Evolutionary conservation across 352 stramenopile species (phyloP).

Genomic region (Phytophthora nicotianae): DNA sequence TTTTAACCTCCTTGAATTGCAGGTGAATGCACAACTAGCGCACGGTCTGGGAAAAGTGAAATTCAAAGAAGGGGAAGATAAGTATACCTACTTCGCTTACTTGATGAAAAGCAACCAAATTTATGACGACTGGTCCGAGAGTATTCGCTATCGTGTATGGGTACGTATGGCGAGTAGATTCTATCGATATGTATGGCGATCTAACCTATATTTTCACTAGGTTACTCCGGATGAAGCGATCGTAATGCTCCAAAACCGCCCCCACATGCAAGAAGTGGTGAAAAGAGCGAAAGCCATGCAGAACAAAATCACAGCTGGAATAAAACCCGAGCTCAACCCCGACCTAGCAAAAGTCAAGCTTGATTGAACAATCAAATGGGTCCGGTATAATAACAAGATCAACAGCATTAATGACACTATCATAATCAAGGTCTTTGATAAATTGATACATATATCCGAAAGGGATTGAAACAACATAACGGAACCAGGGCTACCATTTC

Average conservation of each 20-base stretch:
- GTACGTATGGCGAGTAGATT: constrained; percentile 3
- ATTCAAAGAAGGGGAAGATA: background rate
- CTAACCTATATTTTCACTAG: background rate
- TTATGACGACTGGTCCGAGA: constrained; percentile 26
- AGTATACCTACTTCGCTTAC: constrained; percentile 11
- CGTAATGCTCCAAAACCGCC: constrained; percentile 1
- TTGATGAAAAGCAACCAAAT: constrained; percentile 11
- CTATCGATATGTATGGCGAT: background rate
- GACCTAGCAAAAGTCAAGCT: background rate
- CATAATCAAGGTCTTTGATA: no score
- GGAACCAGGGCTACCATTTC: no score
- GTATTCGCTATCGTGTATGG: constrained; percentile 22
- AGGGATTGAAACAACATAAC: no score
- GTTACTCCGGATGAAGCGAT: constrained; percentile 20
- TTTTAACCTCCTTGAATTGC: constrained; percentile 2
- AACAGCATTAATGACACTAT: no score
- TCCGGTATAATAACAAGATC: no score
- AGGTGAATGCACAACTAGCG: background rate
- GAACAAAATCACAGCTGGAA: background rate
- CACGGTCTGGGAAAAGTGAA: background rate
- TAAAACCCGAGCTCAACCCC: background rate
- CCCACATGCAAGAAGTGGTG: constrained; percentile 13
- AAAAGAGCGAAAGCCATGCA: background rate
- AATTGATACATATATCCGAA: no score
- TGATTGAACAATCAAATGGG: background rate